Conservation (phyloP, 352 stramenopile species). For the Pythium oligandrum region DNA sequence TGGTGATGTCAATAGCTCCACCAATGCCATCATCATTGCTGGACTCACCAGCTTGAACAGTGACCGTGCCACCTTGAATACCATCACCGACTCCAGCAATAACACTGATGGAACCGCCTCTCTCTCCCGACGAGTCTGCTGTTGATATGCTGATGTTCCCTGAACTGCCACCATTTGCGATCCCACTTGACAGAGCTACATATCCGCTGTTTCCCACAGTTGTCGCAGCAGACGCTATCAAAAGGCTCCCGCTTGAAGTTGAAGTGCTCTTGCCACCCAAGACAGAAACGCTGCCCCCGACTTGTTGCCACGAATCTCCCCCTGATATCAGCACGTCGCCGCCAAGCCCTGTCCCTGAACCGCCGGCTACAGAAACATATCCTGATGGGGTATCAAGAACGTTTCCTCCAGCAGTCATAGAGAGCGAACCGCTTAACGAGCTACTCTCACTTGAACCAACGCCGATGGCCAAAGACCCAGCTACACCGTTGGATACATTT, state of each 20-base stretch:
- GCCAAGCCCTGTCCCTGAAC: no score
- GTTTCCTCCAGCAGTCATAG: no score
- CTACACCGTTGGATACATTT: not conserved
- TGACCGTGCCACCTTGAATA: not conserved
- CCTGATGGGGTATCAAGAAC: no score
- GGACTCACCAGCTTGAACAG: slow-evolving; percentile 3
- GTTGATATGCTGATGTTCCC: slow-evolving; percentile 5
- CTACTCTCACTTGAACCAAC: slow-evolving; percentile 5
- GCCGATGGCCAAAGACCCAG: slow-evolving; percentile 1
- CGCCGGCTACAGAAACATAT: no score
- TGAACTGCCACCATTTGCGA: slow-evolving; percentile 4
- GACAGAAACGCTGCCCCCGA: no score
- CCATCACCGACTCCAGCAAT: slow-evolving; percentile 5
- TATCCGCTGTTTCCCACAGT: slow-evolving; percentile 1
- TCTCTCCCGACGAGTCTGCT: not conserved
- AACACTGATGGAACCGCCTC: slow-evolving; percentile 6
- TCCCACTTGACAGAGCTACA: not conserved
- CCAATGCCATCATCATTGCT: slow-evolving; percentile 3
- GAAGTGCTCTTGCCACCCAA: not conserved
- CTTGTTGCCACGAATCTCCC: no score
- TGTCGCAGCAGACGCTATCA: not conserved
- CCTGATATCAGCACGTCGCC: no score
- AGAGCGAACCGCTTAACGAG: no score
- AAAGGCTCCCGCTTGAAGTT: not conserved
- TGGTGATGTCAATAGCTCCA: slow-evolving; percentile 1